These are phyloP conservation scores for Pichia terricola DNA, from an alignment of 1,139 yeast species.

Conservation along the genomic window DNA sequence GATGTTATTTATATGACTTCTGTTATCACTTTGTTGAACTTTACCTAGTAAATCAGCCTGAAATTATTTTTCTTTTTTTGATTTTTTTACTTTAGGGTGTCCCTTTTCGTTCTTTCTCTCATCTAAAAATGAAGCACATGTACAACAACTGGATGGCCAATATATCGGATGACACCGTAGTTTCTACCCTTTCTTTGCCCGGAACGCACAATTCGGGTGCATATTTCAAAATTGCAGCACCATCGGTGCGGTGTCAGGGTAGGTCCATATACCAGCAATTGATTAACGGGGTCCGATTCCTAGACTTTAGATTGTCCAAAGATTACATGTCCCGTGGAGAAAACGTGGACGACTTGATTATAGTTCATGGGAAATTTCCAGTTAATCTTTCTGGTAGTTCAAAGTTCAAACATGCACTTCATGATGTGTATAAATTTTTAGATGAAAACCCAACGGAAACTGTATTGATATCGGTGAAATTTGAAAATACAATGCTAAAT, in stretches of 20 bases:
- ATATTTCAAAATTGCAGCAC: constrained; percentile 53
- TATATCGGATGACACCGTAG: constrained; percentile 40
- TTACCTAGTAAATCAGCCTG: no score
- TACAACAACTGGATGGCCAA: constrained; percentile 41
- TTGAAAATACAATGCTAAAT: constrained; percentile 53
- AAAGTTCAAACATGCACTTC: constrained; percentile 37
- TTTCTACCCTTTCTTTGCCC: constrained; percentile 56
- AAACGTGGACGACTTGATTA: constrained; percentile 47
- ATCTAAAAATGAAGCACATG: background rate
- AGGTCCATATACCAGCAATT: constrained; percentile 52
- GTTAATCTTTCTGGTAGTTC: constrained; percentile 45
- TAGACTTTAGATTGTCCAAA: constrained; percentile 60
- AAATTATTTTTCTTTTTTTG: no score
- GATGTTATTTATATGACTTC: no score
- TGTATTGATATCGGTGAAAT: constrained; percentile 56
- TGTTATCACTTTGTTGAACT: no score
- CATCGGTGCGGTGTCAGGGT: constrained; percentile 75
- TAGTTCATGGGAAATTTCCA: constrained; percentile 71
- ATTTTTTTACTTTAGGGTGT: no score
- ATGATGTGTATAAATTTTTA: constrained; percentile 53
- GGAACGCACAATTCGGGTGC: constrained; percentile 83
- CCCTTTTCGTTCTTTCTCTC: no score
- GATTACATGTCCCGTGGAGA: constrained; percentile 33
- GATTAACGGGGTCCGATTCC: constrained; percentile 62
- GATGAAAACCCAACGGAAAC: constrained; percentile 45